These are phyloP conservation scores for Vaccinium macrocarpon DNA, from an alignment of 148 eudicot species.

Conservation along the genomic window DNA sequence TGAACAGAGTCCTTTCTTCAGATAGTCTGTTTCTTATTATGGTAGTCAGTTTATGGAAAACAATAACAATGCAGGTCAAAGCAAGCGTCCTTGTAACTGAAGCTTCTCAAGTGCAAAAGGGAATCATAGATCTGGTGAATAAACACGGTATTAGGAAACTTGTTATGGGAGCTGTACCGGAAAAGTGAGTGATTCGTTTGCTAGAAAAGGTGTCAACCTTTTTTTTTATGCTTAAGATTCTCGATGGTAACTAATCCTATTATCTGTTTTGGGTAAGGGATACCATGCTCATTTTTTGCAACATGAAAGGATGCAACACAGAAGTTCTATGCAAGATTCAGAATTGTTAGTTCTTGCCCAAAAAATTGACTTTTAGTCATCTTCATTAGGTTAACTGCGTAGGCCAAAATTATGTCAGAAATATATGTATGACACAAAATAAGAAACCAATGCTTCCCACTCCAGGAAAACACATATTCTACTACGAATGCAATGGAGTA, in stretches of 20 bases:
- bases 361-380: not conserved
- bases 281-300: not conserved
- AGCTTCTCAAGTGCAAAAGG: slow-evolving; percentile 54
- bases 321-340: not conserved
- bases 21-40: not conserved
- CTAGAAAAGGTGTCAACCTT: not conserved
- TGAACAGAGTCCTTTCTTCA: not conserved
- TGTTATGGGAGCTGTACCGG: slow-evolving; percentile 61
- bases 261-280: not conserved
- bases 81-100: slow-evolving; percentile 49
- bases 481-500: no score
- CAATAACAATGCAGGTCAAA: slow-evolving; percentile 46
- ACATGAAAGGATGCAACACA: not conserved
- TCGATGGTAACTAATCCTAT: not conserved
- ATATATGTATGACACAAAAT: not conserved
- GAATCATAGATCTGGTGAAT: slow-evolving; percentile 54
- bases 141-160: slow-evolving; percentile 51
- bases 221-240: not conserved
- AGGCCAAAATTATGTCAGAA: not conserved
- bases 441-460: not conserved
- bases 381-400: not conserved
- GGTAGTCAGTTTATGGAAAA: not conserved
- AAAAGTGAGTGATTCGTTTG: slow-evolving; percentile 34
- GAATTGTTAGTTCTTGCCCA: not conserved
- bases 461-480: not conserved